phyloP scores from a whole-genome alignment of 2,329 filamentous ascomycete genomes.

The Aureobasidium vineae region DNA sequence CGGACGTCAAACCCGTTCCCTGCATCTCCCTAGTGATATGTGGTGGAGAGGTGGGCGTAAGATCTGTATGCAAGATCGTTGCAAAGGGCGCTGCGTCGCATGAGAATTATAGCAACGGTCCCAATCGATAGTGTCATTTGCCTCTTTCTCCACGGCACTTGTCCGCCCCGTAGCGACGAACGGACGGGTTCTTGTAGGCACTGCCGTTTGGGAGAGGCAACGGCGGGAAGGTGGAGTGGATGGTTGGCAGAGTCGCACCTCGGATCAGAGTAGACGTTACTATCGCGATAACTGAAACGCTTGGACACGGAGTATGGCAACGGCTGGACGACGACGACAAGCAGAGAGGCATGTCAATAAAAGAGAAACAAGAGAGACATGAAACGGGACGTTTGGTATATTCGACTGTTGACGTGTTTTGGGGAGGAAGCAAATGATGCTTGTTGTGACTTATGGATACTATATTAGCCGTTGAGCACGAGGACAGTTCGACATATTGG shows the following conservation, averaged over 20 bases:
- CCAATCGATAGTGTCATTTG: slow-evolving; percentile 24
- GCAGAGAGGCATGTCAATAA: not conserved
- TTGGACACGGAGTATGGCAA: not conserved
- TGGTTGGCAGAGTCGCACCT: not conserved
- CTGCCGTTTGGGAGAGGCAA: slow-evolving; percentile 7
- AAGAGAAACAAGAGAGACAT: slow-evolving; percentile 24
- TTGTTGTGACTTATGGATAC: slow-evolving; percentile 9
- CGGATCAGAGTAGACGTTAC: not conserved
- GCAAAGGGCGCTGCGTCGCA: not conserved
- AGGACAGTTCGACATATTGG: slow-evolving; percentile 14
- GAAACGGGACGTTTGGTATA: slow-evolving; percentile 25
- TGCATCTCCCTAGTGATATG: slow-evolving; percentile 14
- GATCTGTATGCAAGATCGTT: slow-evolving; percentile 17
- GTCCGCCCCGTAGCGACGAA: slow-evolving; percentile 20
- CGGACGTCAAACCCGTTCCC: not conserved
- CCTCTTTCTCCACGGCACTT: slow-evolving; percentile 13
- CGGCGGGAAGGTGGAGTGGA: slow-evolving; percentile 17
- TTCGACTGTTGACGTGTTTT: slow-evolving; percentile 23
- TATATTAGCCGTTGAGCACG: slow-evolving; percentile 24
- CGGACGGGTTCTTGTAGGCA: slow-evolving; percentile 21
- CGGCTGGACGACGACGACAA: not conserved
- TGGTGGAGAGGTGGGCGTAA: not conserved
- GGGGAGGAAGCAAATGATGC: slow-evolving; percentile 10
- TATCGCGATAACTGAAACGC: slow-evolving; percentile 11
- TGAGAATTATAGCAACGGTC: slow-evolving; percentile 3